Evolutionary conservation across 2,329 filamentous ascomycete species (phyloP).

Genomic region (Achaetomium macrosporum): DNA sequence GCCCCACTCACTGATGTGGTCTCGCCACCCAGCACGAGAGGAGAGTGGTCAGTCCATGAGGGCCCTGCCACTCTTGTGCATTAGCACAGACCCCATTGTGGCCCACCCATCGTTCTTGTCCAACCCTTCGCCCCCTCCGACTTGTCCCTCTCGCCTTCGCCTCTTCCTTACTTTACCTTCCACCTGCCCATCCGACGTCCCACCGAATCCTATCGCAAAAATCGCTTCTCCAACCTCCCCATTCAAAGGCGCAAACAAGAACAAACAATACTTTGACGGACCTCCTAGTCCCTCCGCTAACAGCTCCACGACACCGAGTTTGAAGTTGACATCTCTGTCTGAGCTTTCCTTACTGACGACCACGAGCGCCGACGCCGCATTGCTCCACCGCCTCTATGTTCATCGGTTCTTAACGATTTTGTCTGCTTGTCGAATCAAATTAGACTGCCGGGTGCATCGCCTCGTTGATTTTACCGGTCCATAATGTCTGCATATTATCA

Average conservation of each 20-base stretch:
- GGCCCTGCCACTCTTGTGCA: slow-evolving; percentile 26
- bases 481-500: slow-evolving; percentile 60
- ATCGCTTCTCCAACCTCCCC: slow-evolving; percentile 13
- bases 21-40: slow-evolving; percentile 25
- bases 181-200: slow-evolving; percentile 20
- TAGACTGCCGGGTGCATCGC: slow-evolving; percentile 9
- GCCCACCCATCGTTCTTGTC: slow-evolving; percentile 22
- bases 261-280: slow-evolving; percentile 9
- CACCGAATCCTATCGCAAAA: slow-evolving; percentile 20
- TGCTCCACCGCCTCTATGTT: not conserved
- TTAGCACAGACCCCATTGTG: slow-evolving; percentile 19
- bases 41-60: slow-evolving; percentile 25
- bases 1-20: slow-evolving; percentile 19
- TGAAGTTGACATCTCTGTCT: slow-evolving; percentile 5
- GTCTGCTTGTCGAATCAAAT: slow-evolving; percentile 9
- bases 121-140: slow-evolving; percentile 25
- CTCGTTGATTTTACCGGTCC: slow-evolving; percentile 12
- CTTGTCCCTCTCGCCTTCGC: slow-evolving; percentile 24
- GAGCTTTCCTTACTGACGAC: slow-evolving; percentile 14
- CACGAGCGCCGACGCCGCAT: not conserved
- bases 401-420: slow-evolving; percentile 6
- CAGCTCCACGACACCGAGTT: not conserved
- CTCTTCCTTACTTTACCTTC: slow-evolving; percentile 26
- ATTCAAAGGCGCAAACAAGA: slow-evolving; percentile 3
- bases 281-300: not conserved